Evolutionary conservation across 805 yeast genomes (phyloP).

Genomic region (Zygosaccharomyces gambellarensis): DNA sequence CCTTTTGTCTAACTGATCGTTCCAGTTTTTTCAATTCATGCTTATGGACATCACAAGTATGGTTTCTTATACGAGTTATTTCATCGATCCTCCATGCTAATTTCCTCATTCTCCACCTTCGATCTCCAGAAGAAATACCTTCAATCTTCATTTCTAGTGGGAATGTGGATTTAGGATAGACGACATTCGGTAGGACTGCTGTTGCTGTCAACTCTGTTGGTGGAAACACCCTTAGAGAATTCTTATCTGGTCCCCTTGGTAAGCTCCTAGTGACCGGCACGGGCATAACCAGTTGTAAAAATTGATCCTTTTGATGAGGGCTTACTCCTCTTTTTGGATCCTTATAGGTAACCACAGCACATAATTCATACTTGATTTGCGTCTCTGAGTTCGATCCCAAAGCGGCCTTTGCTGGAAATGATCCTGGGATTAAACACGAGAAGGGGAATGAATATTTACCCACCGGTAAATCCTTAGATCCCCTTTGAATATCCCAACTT

Average conservation of each 20-base stretch:
- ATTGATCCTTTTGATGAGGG: constrained; percentile 24
- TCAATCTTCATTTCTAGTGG: constrained; percentile 79
- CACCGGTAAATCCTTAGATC: constrained; percentile 50
- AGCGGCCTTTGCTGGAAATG: constrained; percentile 68
- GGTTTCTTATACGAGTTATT: constrained; percentile 54
- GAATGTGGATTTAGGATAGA: constrained; percentile 82
- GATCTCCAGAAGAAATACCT: constrained; percentile 53
- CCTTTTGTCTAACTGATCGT: constrained; percentile 22
- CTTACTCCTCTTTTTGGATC: constrained; percentile 22
- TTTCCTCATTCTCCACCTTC: constrained; percentile 89
- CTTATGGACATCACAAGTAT: constrained; percentile 55
- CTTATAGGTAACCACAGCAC: constrained; percentile 53
- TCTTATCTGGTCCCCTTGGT: constrained; percentile 74
- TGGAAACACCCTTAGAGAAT: constrained; percentile 87
- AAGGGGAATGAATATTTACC: constrained; percentile 89
- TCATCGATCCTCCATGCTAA: constrained; percentile 88
- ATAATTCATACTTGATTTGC: constrained; percentile 64
- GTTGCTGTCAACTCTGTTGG: constrained; percentile 89
- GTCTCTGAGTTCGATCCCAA: constrained; percentile 51
- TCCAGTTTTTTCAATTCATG: constrained; percentile 40
- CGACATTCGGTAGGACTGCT: constrained; percentile 82
- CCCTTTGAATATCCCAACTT: constrained; percentile 77
- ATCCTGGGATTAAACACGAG: constrained; percentile 82
- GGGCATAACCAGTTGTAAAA: constrained; percentile 52
- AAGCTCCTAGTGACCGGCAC: constrained; percentile 72